phyloP scores from a whole-genome alignment of 2,329 filamentous ascomycete genomes.

The Stachybotrys elegans region DNA sequence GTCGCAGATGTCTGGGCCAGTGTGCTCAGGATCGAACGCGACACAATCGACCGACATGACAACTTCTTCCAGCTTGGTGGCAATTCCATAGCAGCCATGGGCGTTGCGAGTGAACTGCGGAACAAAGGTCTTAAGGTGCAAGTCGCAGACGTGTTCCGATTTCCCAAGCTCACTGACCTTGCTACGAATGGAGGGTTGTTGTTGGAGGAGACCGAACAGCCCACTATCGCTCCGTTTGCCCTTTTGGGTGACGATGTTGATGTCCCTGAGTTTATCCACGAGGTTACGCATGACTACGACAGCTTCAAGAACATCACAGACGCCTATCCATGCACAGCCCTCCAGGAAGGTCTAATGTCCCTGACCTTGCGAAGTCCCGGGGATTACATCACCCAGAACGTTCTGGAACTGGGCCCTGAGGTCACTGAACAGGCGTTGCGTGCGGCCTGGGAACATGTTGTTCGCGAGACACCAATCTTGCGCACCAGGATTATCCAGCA shows the following conservation, averaged over 20 bases:
- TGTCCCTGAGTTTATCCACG: not conserved
- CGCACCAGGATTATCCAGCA: conserved; percentile 7
- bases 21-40: too few species aligned
- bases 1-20: too few species aligned
- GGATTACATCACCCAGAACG: conserved; percentile 6
- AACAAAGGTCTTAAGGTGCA: conserved; percentile 1
- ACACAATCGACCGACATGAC: too few species aligned
- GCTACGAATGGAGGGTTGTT: not conserved
- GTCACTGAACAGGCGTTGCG: not conserved
- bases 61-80: conserved; percentile 22
- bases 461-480: conserved; percentile 2
- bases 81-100: conserved; percentile 18
- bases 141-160: conserved; percentile 8
- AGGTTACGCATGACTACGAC: not conserved
- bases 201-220: not conserved
- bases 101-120: too few species aligned
- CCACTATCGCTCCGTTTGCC: not conserved
- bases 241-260: not conserved
- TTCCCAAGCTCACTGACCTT: not conserved
- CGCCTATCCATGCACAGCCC: conserved; percentile 41
- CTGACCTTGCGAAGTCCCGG: conserved; percentile 23
- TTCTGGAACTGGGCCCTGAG: not conserved
- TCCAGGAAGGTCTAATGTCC: conserved; percentile 45
- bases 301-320: conserved; percentile 19
- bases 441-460: conserved; percentile 7